phyloP scores from a whole-genome alignment of 2,329 filamentous ascomycete genomes.

The Ophiobolus disseminans region DNA sequence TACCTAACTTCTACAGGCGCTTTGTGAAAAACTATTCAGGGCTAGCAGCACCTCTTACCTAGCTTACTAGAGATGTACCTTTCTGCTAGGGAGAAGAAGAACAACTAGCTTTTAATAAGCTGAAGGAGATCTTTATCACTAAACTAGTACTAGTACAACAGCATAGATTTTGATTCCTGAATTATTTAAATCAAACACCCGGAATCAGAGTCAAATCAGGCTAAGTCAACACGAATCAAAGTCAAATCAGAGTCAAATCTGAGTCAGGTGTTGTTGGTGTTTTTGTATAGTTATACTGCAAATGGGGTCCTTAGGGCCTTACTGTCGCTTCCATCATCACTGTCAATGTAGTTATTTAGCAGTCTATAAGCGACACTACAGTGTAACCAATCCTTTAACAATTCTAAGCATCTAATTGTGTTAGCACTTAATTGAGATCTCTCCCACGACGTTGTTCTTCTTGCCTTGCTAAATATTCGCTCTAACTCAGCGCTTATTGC shows the following conservation, averaged over 20 bases:
- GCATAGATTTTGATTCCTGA: background rate
- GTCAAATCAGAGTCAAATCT: background rate
- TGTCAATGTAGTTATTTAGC: background rate
- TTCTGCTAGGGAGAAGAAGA: no score
- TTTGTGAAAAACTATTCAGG: no score
- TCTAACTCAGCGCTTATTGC: slow-evolving; percentile 14
- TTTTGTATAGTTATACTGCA: background rate
- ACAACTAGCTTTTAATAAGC: no score
- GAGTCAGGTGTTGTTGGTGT: background rate
- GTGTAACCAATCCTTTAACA: background rate
- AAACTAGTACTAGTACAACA: no score
- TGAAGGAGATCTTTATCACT: no score
- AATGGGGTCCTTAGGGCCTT: background rate
- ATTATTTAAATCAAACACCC: background rate
- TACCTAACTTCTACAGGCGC: no score
- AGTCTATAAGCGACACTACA: background rate
- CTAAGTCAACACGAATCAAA: background rate
- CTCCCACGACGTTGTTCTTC: slow-evolving; percentile 15
- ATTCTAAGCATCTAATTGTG: background rate
- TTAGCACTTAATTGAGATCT: background rate
- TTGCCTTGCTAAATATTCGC: slow-evolving; percentile 10
- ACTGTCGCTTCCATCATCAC: background rate
- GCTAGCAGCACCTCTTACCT: no score
- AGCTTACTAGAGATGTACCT: no score
- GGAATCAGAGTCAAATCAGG: background rate